Percentiles rank a stretch among this genome's conserved stretches.
Evolutionary conservation across 2,329 filamentous ascomycete species (phyloP).

Genomic region (Trichoderma simmonsii): DNA sequence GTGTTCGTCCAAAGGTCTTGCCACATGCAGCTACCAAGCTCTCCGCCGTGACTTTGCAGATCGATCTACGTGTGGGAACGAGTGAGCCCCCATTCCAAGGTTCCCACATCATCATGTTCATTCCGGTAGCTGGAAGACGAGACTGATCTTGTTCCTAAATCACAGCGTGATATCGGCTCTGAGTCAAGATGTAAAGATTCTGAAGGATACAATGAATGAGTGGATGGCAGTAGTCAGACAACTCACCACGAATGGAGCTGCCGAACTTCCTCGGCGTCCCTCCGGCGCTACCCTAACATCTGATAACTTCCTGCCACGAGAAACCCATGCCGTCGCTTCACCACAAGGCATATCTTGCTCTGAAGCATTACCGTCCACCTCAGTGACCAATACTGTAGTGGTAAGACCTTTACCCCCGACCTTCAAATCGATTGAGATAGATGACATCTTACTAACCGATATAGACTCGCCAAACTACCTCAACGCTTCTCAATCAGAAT

Average conservation of each 20-base stretch:
- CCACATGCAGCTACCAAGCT: background rate
- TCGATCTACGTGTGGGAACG: background rate
- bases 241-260: background rate
- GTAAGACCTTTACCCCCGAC: background rate
- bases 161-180: background rate
- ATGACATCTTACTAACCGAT: background rate
- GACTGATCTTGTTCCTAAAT: background rate
- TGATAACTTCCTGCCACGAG: background rate
- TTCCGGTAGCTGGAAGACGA: background rate
- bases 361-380: background rate
- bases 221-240: background rate
- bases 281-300: background rate
- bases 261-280: background rate
- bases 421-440: background rate
- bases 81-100: background rate
- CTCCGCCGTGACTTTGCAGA: background rate
- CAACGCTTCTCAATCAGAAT: background rate
- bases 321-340: background rate
- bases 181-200: background rate
- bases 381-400: background rate
- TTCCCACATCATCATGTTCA: background rate
- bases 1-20: background rate
- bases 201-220: background rate
- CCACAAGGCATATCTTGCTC: background rate
- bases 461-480: background rate